A percentile compares a stretch with the other conserved stretches of the same genome.
These are phyloP conservation scores for Fraxinus sp. DNA, from an alignment of 305 asterid species.

Conservation along the genomic window DNA sequence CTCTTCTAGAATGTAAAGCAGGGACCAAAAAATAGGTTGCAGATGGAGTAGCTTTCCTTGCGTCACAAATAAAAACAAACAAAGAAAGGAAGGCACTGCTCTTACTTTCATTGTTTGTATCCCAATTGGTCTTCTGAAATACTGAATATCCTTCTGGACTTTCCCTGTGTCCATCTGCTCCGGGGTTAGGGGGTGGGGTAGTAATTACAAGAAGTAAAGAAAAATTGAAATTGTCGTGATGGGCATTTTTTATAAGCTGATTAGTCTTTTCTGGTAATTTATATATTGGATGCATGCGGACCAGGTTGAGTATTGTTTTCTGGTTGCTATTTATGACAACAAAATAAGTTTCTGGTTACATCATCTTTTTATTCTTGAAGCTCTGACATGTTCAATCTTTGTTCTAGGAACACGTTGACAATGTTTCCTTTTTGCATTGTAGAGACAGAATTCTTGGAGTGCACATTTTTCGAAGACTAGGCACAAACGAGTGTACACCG, in stretches of 20 bases:
- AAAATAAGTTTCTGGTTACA: neutral
- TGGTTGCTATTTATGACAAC: neutral
- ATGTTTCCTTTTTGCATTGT: conserved; percentile 32
- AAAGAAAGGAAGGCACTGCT: neutral
- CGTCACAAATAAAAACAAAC: neutral
- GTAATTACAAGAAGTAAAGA: neutral
- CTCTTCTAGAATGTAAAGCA: neutral
- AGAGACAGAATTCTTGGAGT: conserved; percentile 56
- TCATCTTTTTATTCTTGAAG: neutral
- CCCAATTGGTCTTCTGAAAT: neutral
- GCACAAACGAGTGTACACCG: conserved; percentile 35
- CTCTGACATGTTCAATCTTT: conserved; percentile 8
- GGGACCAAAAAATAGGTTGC: neutral
- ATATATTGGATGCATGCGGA: neutral
- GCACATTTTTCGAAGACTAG: conserved; percentile 44
- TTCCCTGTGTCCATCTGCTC: neutral
- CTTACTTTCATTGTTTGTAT: neutral
- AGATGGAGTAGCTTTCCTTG: neutral
- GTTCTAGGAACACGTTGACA: conserved; percentile 23
- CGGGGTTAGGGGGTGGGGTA: neutral
- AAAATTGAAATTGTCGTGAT: conserved; percentile 5
- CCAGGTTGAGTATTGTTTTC: conserved; percentile 7
- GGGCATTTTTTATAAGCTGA: neutral
- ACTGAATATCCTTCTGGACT: neutral
- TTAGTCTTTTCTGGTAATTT: neutral